These are phyloP conservation scores for Candida frijolesensis DNA, from an alignment of 1,139 yeast species.

Conservation along the genomic window DNA sequence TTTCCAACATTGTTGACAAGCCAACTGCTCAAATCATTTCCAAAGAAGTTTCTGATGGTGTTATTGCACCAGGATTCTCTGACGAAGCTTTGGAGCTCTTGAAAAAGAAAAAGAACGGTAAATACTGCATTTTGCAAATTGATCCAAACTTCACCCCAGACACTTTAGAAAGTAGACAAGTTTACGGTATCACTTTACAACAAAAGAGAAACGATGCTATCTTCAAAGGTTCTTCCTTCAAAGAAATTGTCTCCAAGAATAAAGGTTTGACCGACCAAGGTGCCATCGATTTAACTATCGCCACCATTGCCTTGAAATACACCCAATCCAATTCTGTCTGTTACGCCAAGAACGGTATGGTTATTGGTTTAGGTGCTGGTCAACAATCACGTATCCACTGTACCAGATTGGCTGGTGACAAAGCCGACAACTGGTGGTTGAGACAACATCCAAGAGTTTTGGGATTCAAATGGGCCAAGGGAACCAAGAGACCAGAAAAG, in stretches of 20 bases:
- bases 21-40: constrained; percentile 97
- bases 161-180: constrained; percentile 84
- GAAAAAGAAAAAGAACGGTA: constrained; percentile 93
- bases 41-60: constrained; percentile 97
- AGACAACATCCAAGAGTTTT: constrained; percentile 96
- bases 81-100: constrained; percentile 89
- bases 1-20: constrained; percentile 92
- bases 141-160: constrained; percentile 94
- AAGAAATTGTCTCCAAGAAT: constrained; percentile 87
- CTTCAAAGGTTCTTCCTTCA: constrained; percentile 81
- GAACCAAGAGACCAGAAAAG: constrained; percentile 98
- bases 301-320: constrained; percentile 94
- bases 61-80: constrained; percentile 95
- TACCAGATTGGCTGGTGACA: constrained; percentile 98
- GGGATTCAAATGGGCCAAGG: constrained; percentile 95
- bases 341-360: constrained; percentile 98
- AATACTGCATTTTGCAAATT: constrained; percentile 93
- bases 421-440: constrained; percentile 99
- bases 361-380: constrained; percentile 97
- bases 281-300: constrained; percentile 87
- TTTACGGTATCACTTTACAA: constrained; percentile 90
- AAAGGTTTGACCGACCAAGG: constrained; percentile 91
- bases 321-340: constrained; percentile 98
- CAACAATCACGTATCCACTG: constrained; percentile 99
- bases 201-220: constrained; percentile 98